These are phyloP conservation scores for Triticum aestivum DNA, from an alignment of 176 grass and related monocot genomes.

Conservation along the genomic window IWGSC_CS_RefSeq_v2.1 NC_057809.1:455064517-455065016, in stretches of 20 bases:
- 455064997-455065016: slow-evolving; percentile 58
- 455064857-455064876: slow-evolving; percentile 97
- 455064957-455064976: slow-evolving; percentile 94
- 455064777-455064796: slow-evolving; percentile 5
- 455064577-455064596: slow-evolving; percentile 7
- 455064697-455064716: slow-evolving; percentile 96
- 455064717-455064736: slow-evolving; percentile 83
- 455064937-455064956: slow-evolving; percentile 93
- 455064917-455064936: slow-evolving; percentile 95
- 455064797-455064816: neutral
- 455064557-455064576: slow-evolving; percentile 21
- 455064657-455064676: slow-evolving; percentile 96
- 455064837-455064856: slow-evolving; percentile 63
- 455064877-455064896: slow-evolving; percentile 92
- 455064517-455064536: slow-evolving; percentile 81
- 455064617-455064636: slow-evolving; percentile 1
- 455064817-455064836: neutral
- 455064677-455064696: slow-evolving; percentile 95
- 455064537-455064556: slow-evolving; percentile 36
- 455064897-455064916: slow-evolving; percentile 94
- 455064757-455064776: neutral
- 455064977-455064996: slow-evolving; percentile 72
- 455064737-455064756: slow-evolving; percentile 28
- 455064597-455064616: neutral
- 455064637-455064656: slow-evolving; percentile 4